Conservation (phyloP, 1,139 yeast species). For the Blastobotrys malaysiensis region DNA sequence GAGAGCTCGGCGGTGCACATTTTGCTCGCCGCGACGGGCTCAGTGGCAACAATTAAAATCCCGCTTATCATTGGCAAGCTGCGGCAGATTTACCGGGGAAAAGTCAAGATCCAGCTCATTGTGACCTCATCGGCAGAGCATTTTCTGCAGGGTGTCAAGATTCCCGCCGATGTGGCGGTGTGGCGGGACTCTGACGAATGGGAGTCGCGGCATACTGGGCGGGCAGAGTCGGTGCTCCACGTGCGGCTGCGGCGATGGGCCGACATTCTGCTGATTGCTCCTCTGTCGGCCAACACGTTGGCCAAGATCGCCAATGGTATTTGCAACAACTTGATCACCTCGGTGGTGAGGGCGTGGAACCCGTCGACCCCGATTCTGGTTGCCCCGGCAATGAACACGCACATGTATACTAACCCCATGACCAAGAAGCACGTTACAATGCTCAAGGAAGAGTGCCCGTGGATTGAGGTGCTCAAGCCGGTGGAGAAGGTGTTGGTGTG, state of each 20-base stretch:
- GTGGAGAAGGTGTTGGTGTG: slow-evolving; percentile 90
- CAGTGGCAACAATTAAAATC: slow-evolving; percentile 92
- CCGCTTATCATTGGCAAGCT: slow-evolving; percentile 44
- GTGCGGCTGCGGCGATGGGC: slow-evolving; percentile 95
- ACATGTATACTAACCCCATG: slow-evolving; percentile 91
- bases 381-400: slow-evolving; percentile 98
- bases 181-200: slow-evolving; percentile 96
- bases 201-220: slow-evolving; percentile 40
- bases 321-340: slow-evolving; percentile 78
- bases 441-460: slow-evolving; percentile 56
- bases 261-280: slow-evolving; percentile 84
- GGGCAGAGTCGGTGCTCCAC: slow-evolving; percentile 74
- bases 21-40: slow-evolving; percentile 87
- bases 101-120: slow-evolving; percentile 68
- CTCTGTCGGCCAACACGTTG: slow-evolving; percentile 86
- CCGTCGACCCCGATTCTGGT: slow-evolving; percentile 76
- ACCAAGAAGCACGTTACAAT: slow-evolving; percentile 74
- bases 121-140: slow-evolving; percentile 78
- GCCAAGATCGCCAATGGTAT: slow-evolving; percentile 89
- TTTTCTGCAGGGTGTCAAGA: slow-evolving; percentile 42
- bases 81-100: slow-evolving; percentile 28
- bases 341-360: slow-evolving; percentile 88
- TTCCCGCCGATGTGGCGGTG: slow-evolving; percentile 76
- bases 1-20: slow-evolving; percentile 31
- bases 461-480: slow-evolving; percentile 80